Evolutionary conservation across 148 eudicot species (phyloP).

Genomic region (Cornus kousa): DNA sequence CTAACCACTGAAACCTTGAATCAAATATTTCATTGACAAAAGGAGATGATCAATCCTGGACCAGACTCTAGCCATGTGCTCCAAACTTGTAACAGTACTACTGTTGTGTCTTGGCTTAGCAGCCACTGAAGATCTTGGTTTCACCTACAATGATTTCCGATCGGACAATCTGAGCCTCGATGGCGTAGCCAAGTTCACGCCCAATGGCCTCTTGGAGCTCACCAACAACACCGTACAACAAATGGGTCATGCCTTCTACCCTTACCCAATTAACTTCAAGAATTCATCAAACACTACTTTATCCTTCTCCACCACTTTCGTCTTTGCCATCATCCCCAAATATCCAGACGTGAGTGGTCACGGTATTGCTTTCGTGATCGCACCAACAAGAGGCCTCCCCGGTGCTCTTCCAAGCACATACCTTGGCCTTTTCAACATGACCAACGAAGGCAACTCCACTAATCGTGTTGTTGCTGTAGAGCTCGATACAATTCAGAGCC

Average conservation of each 20-base stretch:
- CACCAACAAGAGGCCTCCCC: not conserved
- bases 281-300: constrained; percentile 2
- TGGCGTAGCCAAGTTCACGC: not conserved
- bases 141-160: not conserved
- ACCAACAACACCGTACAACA: not conserved
- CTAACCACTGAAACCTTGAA: no score
- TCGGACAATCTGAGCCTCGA: not conserved
- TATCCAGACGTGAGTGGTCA: not conserved
- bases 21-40: no score
- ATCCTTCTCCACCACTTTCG: constrained; percentile 1
- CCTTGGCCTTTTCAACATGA: not conserved
- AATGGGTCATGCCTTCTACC: not conserved
- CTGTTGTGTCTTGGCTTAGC: not conserved
- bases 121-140: not conserved
- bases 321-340: not conserved
- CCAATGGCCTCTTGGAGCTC: not conserved
- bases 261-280: not conserved
- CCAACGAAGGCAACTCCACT: not conserved
- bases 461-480: not conserved
- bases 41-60: no score
- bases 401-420: not conserved
- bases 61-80: not conserved
- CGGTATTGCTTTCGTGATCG: not conserved
- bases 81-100: not conserved
- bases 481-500: not conserved